These are phyloP conservation scores for Calonectria pseudoturangicola DNA, from an alignment of 2,329 filamentous ascomycete species.

Conservation along the genomic window DNA sequence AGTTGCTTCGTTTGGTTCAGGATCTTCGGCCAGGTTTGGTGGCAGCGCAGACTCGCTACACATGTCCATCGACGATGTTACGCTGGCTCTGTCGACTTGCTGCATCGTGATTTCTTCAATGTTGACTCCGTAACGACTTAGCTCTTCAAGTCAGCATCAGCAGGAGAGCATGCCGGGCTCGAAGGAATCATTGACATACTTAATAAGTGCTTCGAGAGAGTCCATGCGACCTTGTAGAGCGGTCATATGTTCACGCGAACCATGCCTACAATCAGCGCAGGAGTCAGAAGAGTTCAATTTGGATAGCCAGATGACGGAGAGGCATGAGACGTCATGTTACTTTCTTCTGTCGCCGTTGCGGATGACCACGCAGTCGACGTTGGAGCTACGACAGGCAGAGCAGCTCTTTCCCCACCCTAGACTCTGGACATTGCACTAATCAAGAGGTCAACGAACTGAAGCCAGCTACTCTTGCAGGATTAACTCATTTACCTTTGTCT, in stretches of 20 bases:
- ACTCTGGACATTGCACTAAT: constrained; percentile 9
- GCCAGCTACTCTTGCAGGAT: background rate
- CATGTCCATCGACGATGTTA: too few species aligned
- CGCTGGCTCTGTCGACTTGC: too few species aligned
- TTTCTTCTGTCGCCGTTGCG: constrained; percentile 25
- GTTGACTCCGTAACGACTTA: too few species aligned
- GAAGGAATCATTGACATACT: background rate
- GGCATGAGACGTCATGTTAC: background rate
- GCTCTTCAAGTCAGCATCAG: too few species aligned
- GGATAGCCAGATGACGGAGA: background rate
- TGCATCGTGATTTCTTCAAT: too few species aligned
- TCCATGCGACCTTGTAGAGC: constrained; percentile 25
- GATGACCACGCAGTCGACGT: constrained; percentile 14
- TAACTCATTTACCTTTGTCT: constrained; percentile 13
- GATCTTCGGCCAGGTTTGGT: too few species aligned
- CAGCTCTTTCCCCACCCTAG: constrained; percentile 21
- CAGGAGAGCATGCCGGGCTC: too few species aligned
- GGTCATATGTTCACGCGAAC: constrained; percentile 20
- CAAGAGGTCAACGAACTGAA: background rate
- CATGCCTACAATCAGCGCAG: background rate
- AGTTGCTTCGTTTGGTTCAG: too few species aligned
- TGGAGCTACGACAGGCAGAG: constrained; percentile 14
- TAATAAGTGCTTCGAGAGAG: constrained; percentile 20
- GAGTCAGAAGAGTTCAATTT: too few species aligned
- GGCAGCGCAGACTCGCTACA: too few species aligned